Conservation (phyloP, 2,329 filamentous ascomycete genomes). For the Biscogniauxia sp. region DNA sequence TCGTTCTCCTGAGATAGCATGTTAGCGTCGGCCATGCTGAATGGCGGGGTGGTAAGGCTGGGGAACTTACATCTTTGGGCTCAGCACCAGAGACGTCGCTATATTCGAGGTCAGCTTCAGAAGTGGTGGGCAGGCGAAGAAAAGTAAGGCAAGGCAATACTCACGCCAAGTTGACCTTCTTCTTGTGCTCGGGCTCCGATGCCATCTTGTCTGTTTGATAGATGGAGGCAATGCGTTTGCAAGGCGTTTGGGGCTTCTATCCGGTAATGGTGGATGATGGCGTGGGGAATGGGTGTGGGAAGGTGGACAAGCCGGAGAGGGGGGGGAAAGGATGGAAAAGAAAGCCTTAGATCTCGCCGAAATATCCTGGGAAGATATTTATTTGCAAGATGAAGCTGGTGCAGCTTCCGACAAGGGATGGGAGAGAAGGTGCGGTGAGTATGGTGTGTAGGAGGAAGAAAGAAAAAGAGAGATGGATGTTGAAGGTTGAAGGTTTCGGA, state of each 20-base stretch:
- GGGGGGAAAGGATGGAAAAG: conserved; percentile 4
- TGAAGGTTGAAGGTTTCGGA: conserved; percentile 9
- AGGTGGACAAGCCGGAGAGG: conserved; percentile 3
- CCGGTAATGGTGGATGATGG: background rate
- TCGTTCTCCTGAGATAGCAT: conserved; percentile 68
- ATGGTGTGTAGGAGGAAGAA: conserved; percentile 6
- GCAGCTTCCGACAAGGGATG: conserved; percentile 7
- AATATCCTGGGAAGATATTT: conserved; percentile 4
- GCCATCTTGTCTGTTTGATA: conserved; percentile 59
- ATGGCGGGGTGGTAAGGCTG: conserved; percentile 17
- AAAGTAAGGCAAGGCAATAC: conserved; percentile 32
- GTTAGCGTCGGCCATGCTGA: conserved; percentile 21
- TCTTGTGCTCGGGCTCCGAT: conserved; percentile 70
- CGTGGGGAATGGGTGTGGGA: conserved; percentile 2
- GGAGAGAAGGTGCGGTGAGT: conserved; percentile 6
- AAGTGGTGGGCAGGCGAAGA: conserved; percentile 2
- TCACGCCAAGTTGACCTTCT: conserved; percentile 81
- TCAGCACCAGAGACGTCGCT: conserved; percentile 90
- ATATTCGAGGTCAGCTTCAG: conserved; percentile 36
- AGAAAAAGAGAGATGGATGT: conserved; percentile 5
- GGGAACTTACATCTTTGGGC: conserved; percentile 69
- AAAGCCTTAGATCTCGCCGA: conserved; percentile 9
- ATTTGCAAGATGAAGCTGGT: conserved; percentile 6
- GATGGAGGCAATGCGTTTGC: conserved; percentile 11
- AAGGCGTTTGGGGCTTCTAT: conserved; percentile 2